phyloP scores from a whole-genome alignment of 441 rosid species.

The Bocquillonia castaneifolia region DNA sequence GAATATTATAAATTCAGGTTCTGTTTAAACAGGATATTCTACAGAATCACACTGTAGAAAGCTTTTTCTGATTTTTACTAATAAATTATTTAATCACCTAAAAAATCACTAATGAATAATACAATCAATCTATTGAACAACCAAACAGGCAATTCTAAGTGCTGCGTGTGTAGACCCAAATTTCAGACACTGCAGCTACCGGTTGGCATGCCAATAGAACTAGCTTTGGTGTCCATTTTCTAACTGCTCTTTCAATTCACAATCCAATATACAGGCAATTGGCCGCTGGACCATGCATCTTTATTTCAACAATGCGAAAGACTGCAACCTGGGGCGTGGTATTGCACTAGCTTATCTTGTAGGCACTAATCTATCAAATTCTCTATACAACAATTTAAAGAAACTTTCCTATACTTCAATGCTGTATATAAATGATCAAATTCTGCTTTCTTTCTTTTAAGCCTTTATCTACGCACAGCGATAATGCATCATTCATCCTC shows the following conservation, averaged over 20 bases:
- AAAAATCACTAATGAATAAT: not conserved
- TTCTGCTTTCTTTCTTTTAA: conserved; percentile 20
- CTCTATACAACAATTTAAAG: not conserved
- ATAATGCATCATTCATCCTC: conserved; percentile 41
- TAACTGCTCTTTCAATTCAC: not conserved
- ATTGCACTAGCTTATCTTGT: not conserved
- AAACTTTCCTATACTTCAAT: conserved; percentile 11
- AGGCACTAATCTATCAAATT: not conserved
- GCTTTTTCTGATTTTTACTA: not conserved
- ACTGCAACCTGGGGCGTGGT: not conserved
- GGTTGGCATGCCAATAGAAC: not conserved
- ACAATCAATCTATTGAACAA: not conserved
- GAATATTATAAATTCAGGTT: not conserved
- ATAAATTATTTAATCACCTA: not conserved
- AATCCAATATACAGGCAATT: not conserved
- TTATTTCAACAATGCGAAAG: not conserved
- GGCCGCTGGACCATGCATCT: not conserved
- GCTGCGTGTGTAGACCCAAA: not conserved
- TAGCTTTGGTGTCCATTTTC: not conserved
- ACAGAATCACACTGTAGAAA: not conserved
- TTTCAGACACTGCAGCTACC: not conserved
- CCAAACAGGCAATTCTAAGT: not conserved
- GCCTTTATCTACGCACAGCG: not conserved
- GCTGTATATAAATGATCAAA: conserved; percentile 3
- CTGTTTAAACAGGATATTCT: not conserved